These are phyloP conservation scores for Daedalea quercina DNA, from an alignment of 768 basidiomycete species.

Conservation along the genomic window DNA sequence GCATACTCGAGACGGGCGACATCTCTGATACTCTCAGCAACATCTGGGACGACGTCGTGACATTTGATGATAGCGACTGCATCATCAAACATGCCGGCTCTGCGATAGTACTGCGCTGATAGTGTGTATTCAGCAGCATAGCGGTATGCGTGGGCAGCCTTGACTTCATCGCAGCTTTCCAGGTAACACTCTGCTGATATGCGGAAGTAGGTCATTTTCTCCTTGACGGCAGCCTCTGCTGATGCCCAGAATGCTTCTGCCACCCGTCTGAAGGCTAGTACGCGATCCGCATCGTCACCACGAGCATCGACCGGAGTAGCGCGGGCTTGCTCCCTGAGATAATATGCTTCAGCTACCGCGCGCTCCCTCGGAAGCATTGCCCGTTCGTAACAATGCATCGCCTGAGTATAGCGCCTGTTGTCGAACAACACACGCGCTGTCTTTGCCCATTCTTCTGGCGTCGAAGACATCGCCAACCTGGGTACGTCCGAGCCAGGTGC, in stretches of 20 bases:
- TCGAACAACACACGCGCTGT: constrained; percentile 35
- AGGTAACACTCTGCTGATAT: constrained; percentile 21
- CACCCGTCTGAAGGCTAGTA: constrained; percentile 34
- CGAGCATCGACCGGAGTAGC: constrained; percentile 16
- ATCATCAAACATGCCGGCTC: constrained; percentile 44
- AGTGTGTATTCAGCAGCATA: constrained; percentile 35
- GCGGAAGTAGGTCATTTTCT: constrained; percentile 19
- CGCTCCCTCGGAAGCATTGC: constrained; percentile 38
- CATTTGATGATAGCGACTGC: constrained; percentile 40
- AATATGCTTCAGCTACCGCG: constrained; percentile 44
- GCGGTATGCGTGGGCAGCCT: constrained; percentile 40
- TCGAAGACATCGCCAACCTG: constrained; percentile 47
- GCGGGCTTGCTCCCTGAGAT: constrained; percentile 45
- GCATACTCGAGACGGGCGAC: constrained; percentile 43
- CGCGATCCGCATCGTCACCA: constrained; percentile 18
- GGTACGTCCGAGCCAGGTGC: constrained; percentile 43
- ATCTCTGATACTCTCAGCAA: constrained; percentile 31
- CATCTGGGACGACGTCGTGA: constrained; percentile 26
- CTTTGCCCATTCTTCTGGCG: constrained; percentile 38
- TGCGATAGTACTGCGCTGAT: constrained; percentile 43
- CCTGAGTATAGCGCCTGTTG: constrained; percentile 43
- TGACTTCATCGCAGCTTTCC: constrained; percentile 20
- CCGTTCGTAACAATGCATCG: constrained; percentile 46
- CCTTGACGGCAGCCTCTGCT: constrained; percentile 24
- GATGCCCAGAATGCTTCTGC: constrained; percentile 44